A percentile compares a stretch with the other conserved stretches of the same genome.
phyloP scores from a whole-genome alignment of 805 yeast genomes.

The Hanseniaspora clermontiae region DNA sequence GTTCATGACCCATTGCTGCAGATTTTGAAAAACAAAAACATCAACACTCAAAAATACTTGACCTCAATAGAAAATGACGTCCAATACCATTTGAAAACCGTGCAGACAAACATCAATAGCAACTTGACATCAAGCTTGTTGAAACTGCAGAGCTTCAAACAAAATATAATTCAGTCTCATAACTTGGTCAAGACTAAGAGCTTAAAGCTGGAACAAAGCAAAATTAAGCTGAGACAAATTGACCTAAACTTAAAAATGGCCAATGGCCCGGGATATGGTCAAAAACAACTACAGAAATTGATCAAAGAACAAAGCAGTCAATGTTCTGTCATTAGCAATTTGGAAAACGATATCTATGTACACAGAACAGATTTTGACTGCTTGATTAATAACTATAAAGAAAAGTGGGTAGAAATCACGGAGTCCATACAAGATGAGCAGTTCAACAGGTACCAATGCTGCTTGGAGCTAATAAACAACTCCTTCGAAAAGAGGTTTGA shows the following conservation, averaged over 20 bases:
- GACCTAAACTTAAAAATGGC: conserved; percentile 22
- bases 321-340: conserved; percentile 7
- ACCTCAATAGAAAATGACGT: conserved; percentile 17
- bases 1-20: conserved; percentile 15
- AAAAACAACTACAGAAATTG: conserved; percentile 22
- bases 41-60: conserved; percentile 10
- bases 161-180: conserved; percentile 23
- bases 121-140: conserved; percentile 23
- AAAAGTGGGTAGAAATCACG: conserved; percentile 25
- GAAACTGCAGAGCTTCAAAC: conserved; percentile 24
- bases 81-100: conserved; percentile 19
- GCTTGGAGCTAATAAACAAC: conserved; percentile 3
- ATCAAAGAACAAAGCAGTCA: conserved; percentile 23
- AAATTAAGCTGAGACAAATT: conserved; percentile 21
- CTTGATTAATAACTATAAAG: conserved; percentile 25
- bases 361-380: conserved; percentile 25
- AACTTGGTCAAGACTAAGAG: conserved; percentile 23
- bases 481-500: conserved; percentile 5
- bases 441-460: conserved; percentile 6
- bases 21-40: conserved; percentile 12
- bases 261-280: conserved; percentile 19
- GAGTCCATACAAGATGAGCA: conserved; percentile 23
- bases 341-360: conserved; percentile 23
- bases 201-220: conserved; percentile 22
- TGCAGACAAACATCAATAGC: conserved; percentile 12